phyloP scores from a whole-genome alignment of 2,329 filamentous ascomycete species.

The Clonostachys chloroleuca region DNA sequence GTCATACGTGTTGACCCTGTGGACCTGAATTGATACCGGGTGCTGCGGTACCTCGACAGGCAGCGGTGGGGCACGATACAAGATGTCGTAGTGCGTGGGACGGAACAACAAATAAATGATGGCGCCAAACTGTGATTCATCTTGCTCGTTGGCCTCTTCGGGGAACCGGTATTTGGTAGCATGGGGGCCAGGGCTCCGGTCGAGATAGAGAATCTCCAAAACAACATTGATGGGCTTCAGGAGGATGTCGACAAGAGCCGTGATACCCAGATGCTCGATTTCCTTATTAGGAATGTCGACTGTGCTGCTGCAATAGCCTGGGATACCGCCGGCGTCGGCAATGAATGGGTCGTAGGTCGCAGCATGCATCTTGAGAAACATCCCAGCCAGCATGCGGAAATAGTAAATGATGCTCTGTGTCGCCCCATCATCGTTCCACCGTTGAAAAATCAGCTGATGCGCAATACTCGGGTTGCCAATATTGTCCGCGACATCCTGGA shows the following conservation, averaged over 20 bases:
- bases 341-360: slow-evolving; percentile 71
- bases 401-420: slow-evolving; percentile 84
- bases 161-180: slow-evolving; percentile 70
- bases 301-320: slow-evolving; percentile 63
- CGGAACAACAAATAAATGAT: slow-evolving; percentile 59
- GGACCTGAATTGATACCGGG: slow-evolving; percentile 42
- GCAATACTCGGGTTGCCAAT: slow-evolving; percentile 56
- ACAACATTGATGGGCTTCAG: slow-evolving; percentile 75
- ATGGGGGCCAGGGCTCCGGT: slow-evolving; percentile 73
- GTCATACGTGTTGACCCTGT: slow-evolving; percentile 42
- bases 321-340: slow-evolving; percentile 45
- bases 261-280: slow-evolving; percentile 86
- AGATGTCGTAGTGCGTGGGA: slow-evolving; percentile 88
- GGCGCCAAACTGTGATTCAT: slow-evolving; percentile 35
- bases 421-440: slow-evolving; percentile 68
- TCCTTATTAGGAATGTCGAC: slow-evolving; percentile 76
- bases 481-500: slow-evolving; percentile 58
- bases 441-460: slow-evolving; percentile 47
- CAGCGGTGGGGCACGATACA: slow-evolving; percentile 59
- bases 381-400: slow-evolving; percentile 73
- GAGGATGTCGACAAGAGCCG: slow-evolving; percentile 71
- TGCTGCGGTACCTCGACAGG: slow-evolving; percentile 5
- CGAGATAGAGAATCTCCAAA: slow-evolving; percentile 87
- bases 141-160: slow-evolving; percentile 42
- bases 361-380: slow-evolving; percentile 75